phyloP scores from a whole-genome alignment of 148 eudicot genomes.

The Silene conica region DNA sequence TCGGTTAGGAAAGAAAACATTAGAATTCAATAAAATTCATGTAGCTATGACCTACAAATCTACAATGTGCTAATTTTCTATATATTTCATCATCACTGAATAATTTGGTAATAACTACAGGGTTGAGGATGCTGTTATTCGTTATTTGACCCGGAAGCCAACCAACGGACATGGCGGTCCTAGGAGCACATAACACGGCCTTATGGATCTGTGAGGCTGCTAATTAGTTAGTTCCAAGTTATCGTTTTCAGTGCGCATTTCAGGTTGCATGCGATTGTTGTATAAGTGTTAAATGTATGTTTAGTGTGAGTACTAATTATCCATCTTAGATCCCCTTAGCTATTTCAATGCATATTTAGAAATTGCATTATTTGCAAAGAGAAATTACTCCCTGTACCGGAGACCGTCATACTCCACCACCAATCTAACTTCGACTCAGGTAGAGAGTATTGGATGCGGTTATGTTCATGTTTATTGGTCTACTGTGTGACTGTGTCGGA shows the following conservation, averaged over 20 bases:
- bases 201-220: conserved; percentile 12
- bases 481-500: no score
- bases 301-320: conserved; percentile 5
- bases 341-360: conserved; percentile 20
- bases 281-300: conserved; percentile 21
- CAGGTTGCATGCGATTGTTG: conserved; percentile 21
- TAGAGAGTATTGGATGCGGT: no score
- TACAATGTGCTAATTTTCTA: background rate
- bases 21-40: background rate
- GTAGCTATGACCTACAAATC: background rate
- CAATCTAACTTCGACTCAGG: background rate
- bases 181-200: conserved; percentile 45
- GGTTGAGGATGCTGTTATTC: conserved; percentile 97
- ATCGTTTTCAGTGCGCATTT: conserved; percentile 11
- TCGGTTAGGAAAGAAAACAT: background rate
- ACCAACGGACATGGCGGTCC: conserved; percentile 52
- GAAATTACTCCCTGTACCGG: no score
- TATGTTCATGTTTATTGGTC: no score
- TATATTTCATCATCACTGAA: background rate
- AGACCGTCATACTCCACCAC: no score
- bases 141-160: conserved; percentile 79
- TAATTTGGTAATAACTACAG: conserved; percentile 29
- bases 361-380: conserved; percentile 9
- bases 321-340: conserved; percentile 10
- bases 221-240: conserved; percentile 13